Evolutionary conservation across 2,329 filamentous ascomycete genomes (phyloP), one percentile per base, ranked within the genome.

Genomic region (Aspergillus versicolor): DNA sequence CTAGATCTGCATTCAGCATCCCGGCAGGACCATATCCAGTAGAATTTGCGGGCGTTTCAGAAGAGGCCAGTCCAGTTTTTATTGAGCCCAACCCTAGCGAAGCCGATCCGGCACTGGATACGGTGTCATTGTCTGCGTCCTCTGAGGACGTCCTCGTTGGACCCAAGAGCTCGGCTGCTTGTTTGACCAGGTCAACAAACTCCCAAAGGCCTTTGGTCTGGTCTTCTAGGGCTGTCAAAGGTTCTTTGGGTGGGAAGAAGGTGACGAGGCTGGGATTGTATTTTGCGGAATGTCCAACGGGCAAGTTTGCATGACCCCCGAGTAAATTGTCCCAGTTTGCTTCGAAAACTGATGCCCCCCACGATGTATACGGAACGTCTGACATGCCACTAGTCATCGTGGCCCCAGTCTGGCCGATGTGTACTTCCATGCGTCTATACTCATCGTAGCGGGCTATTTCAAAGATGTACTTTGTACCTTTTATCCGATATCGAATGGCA

Each of bases 401-500:
- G 19, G 44, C 19, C 12, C 42, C 34, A 13, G 49, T 50, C 41
- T 60, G 58, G 12, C 58, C 60, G 13, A 54, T 57, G 6, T 49
- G 27, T 19, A 52, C 8, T 11, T 53, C 51, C 2, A 27, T 50
- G 8, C 63, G 65, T 34, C 57, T 57, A 44, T 75, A 77, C 34
- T 71, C 64, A 53, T 79, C 77, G 52, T 76, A 77, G 5, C 76
- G 72, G 8, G 74, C 70, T 34, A 79, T 65, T 56, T 79, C 77
- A n/a, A 79, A 67, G 8, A 73, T 67, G 52, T 75, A 76, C 2
- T 72, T 69, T 0, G 75, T 77, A 6, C 68, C 66, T 53, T 72
- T 76, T 41, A 79, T 63, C 3, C 63, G 64, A 50, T 75, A 77
- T n/a, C 68, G 67, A 27, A 77, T 59, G 0, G 73, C 67, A 1